These are phyloP conservation scores for Penicillium riverlandense DNA, from an alignment of 495 filamentous ascomycete species.

Conservation along the genomic window DNA sequence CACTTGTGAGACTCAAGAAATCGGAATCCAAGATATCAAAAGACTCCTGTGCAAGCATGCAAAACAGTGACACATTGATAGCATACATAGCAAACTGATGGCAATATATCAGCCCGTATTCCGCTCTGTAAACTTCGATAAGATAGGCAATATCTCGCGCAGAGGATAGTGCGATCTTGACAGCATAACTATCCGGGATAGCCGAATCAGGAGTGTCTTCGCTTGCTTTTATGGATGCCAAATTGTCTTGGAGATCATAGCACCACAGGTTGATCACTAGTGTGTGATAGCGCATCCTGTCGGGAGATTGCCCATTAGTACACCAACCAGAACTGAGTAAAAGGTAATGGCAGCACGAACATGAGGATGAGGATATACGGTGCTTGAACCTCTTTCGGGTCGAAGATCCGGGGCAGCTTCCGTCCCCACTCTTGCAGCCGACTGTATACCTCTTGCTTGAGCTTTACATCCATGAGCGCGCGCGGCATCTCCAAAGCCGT, in stretches of 20 bases:
- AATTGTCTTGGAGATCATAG: constrained; percentile 8
- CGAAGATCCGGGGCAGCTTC: constrained; percentile 10
- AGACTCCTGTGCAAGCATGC: constrained; percentile 14
- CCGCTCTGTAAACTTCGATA: constrained; percentile 7
- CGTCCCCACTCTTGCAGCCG: constrained; percentile 16
- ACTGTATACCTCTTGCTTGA: constrained; percentile 15
- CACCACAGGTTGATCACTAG: constrained; percentile 20
- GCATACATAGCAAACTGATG: constrained; percentile 27
- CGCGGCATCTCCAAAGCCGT: constrained; percentile 9
- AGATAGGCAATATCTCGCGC: constrained; percentile 17
- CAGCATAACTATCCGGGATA: neutral
- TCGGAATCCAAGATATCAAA: constrained; percentile 23
- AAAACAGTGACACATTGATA: constrained; percentile 23
- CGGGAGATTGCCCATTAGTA: neutral
- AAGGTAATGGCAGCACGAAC: constrained; percentile 4
- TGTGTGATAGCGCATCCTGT: constrained; percentile 27
- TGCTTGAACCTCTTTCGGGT: constrained; percentile 5
- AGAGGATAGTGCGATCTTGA: constrained; percentile 10
- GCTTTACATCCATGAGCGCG: constrained; percentile 1
- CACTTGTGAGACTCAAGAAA: constrained; percentile 17
- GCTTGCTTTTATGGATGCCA: neutral
- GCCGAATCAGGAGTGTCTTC: neutral
- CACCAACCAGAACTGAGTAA: neutral
- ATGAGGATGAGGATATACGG: constrained; percentile 24
- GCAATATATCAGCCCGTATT: constrained; percentile 21